Evolutionary conservation across 805 yeast species (phyloP), one percentile per base, ranked within the genome.

Genomic region (Phaffomyces thermotolerans): DNA sequence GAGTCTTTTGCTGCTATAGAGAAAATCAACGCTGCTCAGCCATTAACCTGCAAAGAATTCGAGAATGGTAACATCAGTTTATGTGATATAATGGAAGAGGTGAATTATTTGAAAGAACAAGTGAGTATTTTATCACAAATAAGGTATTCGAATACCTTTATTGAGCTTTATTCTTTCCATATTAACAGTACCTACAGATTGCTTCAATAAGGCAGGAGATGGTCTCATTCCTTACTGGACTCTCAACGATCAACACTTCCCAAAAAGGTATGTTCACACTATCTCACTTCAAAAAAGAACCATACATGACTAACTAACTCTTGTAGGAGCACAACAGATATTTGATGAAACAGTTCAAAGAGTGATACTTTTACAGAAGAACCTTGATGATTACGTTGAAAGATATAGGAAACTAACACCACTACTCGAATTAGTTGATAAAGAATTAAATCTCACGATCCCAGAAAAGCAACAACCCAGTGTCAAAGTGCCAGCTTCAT

Each of bases 401-500:
- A 68, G 73, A 41, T 74, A 71, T 52, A 69, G 68, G 47, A 67
- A 64, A 44, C 61, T 74, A 9, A 56, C 67, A 1, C 78, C 79
- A 4, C 59, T 74, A n/a, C 60, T 74, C 29, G 71, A 70, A 46
- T 55, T 73, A 34, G 68, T 75, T 1, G 73, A 72, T 51, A 66
- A 66, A 34, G 71, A 68, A 34, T 50, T 72, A 48, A 74, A 70
- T 69, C 78, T 49, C 59, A 69, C 52, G 81, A 76, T 46, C 61
- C 87, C 37, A 71, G 76, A 45, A 68, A 68, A 34, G 87, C 87
- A 13, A 87, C 93, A 47, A 87, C 84, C 49, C 75, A 81, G 62
- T 87, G 86, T 38, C 77, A 75, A 64, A 73, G 84, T 53, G 27
- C 42, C 46, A 32, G 32, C 47, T 27, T 3, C 39, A 33, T 8